Evolutionary conservation across 257 asterid species (phyloP).

Genomic region (Galeopsis tetrahit): DNA sequence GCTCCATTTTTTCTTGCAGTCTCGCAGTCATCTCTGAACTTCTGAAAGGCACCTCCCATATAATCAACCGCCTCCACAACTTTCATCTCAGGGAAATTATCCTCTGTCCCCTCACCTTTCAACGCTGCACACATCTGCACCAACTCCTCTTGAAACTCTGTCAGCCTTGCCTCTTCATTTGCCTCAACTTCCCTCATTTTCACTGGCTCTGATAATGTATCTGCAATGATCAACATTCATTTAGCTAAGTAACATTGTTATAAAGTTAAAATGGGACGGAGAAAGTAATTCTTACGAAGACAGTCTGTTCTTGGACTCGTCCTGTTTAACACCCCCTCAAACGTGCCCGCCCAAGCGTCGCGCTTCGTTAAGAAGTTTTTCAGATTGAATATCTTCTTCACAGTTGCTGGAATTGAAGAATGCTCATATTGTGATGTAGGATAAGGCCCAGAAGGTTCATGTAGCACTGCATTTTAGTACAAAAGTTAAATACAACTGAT

Average conservation of each 20-base stretch:
- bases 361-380: slow-evolving; percentile 62
- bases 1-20: slow-evolving; percentile 54
- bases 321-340: slow-evolving; percentile 53
- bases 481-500: neutral
- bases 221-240: slow-evolving; percentile 41
- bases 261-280: neutral
- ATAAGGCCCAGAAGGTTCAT: slow-evolving; percentile 65
- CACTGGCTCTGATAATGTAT: slow-evolving; percentile 51
- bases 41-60: slow-evolving; percentile 53
- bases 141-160: slow-evolving; percentile 69
- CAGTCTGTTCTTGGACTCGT: slow-evolving; percentile 69
- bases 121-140: slow-evolving; percentile 75
- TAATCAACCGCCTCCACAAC: slow-evolving; percentile 66
- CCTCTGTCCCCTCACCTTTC: slow-evolving; percentile 58
- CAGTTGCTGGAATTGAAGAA: slow-evolving; percentile 80
- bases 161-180: slow-evolving; percentile 60
- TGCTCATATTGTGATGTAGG: slow-evolving; percentile 75
- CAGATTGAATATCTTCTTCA: slow-evolving; percentile 67
- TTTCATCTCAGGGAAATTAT: slow-evolving; percentile 57
- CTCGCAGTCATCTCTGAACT: slow-evolving; percentile 59
- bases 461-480: slow-evolving; percentile 48
- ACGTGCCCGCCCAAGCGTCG: slow-evolving; percentile 80
- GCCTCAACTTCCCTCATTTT: slow-evolving; percentile 55
- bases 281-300: slow-evolving; percentile 46
- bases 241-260: neutral